phyloP scores from a whole-genome alignment of 345 rosid genomes.

The Rhodamnia argentea region DNA sequence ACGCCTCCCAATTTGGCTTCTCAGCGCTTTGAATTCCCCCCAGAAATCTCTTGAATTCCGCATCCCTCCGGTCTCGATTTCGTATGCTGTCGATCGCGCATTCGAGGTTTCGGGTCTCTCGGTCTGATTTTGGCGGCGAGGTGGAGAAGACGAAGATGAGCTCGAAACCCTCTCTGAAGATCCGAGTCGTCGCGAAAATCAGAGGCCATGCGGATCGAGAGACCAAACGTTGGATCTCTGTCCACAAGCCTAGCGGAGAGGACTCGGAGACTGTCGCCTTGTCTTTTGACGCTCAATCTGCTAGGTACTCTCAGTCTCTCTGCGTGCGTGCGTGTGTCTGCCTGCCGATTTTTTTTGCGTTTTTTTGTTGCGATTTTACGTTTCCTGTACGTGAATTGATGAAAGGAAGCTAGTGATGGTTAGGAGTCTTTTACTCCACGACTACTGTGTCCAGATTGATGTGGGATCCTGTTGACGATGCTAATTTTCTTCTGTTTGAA shows the following conservation, averaged over 20 bases:
- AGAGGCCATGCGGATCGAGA: slow-evolving; percentile 21
- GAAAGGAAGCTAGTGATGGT: background rate
- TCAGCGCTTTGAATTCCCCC: background rate
- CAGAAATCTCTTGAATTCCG: background rate
- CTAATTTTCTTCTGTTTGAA: background rate
- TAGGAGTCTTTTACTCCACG: background rate
- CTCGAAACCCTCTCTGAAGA: slow-evolving; percentile 1
- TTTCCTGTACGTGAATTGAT: background rate
- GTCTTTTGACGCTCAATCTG: slow-evolving; percentile 31
- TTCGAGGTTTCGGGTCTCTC: background rate
- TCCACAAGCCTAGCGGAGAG: slow-evolving; percentile 34
- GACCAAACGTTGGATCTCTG: slow-evolving; percentile 16
- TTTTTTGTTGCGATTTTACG: background rate
- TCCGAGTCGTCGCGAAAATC: slow-evolving; percentile 61
- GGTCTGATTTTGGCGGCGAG: background rate
- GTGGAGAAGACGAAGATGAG: background rate
- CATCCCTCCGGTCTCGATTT: background rate
- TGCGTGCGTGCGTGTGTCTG: background rate
- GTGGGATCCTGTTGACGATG: background rate
- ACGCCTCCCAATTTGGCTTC: background rate
- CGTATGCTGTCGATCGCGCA: background rate
- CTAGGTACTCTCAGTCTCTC: slow-evolving; percentile 15
- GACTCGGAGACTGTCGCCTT: slow-evolving; percentile 30
- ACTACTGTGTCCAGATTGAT: background rate
- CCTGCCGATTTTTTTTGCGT: background rate